phyloP scores from a whole-genome alignment of 2,329 filamentous ascomycete genomes.

The Pseudocercospora musae region DNA sequence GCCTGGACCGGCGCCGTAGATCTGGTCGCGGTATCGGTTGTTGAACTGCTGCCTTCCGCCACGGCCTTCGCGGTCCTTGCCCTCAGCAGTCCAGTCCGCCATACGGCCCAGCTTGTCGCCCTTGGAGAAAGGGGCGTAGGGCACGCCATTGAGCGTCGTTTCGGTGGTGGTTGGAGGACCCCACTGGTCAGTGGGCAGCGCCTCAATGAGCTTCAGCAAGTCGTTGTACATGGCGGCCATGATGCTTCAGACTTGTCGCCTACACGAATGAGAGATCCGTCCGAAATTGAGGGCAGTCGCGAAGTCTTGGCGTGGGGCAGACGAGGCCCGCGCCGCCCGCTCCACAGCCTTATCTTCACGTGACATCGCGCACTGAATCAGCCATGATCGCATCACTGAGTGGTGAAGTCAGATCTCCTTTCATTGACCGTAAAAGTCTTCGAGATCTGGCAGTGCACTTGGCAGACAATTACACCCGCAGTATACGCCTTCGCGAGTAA shows the following conservation, averaged over 20 bases:
- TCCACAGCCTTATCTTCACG: too few species aligned
- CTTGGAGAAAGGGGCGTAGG: slow-evolving; percentile 97
- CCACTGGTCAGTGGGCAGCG: slow-evolving; percentile 59
- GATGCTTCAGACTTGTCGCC: not conserved
- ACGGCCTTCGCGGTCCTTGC: slow-evolving; percentile 69
- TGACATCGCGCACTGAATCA: too few species aligned
- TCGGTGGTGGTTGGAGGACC: slow-evolving; percentile 78
- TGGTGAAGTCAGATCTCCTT: too few species aligned
- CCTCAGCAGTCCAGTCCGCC: slow-evolving; percentile 94
- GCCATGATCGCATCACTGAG: too few species aligned
- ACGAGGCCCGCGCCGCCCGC: too few species aligned
- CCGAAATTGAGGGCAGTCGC: not conserved
- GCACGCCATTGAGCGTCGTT: slow-evolving; percentile 89
- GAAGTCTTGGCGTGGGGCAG: not conserved
- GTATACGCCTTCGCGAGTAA: too few species aligned
- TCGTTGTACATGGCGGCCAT: slow-evolving; percentile 50
- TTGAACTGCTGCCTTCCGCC: slow-evolving; percentile 86
- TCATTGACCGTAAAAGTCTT: too few species aligned
- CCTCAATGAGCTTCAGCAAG: slow-evolving; percentile 47
- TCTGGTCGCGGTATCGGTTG: slow-evolving; percentile 90
- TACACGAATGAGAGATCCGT: not conserved
- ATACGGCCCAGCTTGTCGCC: slow-evolving; percentile 98
- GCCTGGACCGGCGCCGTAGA: slow-evolving; percentile 83
- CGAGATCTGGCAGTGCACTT: too few species aligned
- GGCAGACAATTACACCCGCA: too few species aligned